Percentiles rank a stretch among this genome's conserved stretches.
phyloP scores from a whole-genome alignment of 306 rosid genomes.

The Hippophae tibetana region DNA sequence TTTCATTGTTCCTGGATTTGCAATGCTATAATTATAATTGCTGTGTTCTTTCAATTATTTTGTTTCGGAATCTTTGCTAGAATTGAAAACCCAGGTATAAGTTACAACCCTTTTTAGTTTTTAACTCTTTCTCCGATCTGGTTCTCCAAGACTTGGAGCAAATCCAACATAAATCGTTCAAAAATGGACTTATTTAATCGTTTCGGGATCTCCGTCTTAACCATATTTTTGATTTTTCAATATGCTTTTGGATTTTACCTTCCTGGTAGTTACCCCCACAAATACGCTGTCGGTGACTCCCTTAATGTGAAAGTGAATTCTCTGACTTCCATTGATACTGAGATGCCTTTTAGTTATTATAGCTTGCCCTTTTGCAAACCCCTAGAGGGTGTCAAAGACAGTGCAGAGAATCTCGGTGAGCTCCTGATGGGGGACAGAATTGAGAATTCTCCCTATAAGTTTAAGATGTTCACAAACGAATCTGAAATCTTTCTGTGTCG shows the following conservation, averaged over 20 bases:
- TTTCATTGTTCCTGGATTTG: too few relatives aligned
- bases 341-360: slow-evolving; percentile 86
- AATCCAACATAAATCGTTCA: slow-evolving; percentile 13
- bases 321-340: slow-evolving; percentile 83
- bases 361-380: slow-evolving; percentile 82
- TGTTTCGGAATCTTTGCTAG: slow-evolving; percentile 13
- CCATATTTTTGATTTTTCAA: slow-evolving; percentile 46
- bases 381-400: slow-evolving; percentile 68
- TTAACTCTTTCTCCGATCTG: slow-evolving; percentile 21
- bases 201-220: slow-evolving; percentile 42
- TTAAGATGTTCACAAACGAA: slow-evolving; percentile 61
- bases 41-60: slow-evolving; percentile 4
- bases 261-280: slow-evolving; percentile 88
- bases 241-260: slow-evolving; percentile 66
- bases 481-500: slow-evolving; percentile 63
- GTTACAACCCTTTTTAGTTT: background rate
- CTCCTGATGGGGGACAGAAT: slow-evolving; percentile 95
- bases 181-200: slow-evolving; percentile 47
- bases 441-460: slow-evolving; percentile 80
- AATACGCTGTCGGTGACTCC: slow-evolving; percentile 42
- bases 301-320: slow-evolving; percentile 81
- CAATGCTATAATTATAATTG: background rate
- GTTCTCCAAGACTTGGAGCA: slow-evolving; percentile 62
- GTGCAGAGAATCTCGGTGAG: slow-evolving; percentile 98
- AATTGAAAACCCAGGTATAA: slow-evolving; percentile 11